Conservation (phyloP, 345 rosid genomes). For the Salix brachista region DNA sequence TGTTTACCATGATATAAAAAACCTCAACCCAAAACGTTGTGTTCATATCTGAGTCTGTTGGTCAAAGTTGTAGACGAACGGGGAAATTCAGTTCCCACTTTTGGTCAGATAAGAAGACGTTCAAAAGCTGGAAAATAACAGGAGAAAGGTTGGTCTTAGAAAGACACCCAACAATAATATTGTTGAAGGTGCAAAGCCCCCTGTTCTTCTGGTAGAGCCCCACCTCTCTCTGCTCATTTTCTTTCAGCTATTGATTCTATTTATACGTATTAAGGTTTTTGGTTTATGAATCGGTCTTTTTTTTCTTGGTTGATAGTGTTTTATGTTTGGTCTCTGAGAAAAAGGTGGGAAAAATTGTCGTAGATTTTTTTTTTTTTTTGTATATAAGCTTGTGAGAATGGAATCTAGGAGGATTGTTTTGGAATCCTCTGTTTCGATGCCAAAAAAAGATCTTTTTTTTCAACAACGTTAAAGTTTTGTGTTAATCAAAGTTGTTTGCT, state of each 20-base stretch:
- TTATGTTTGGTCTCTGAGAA: slow-evolving; percentile 7
- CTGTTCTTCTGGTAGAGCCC: neutral
- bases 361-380: neutral
- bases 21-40: neutral
- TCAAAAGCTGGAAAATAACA: neutral
- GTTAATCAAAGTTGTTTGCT: neutral
- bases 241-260: neutral
- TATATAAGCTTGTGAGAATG: neutral
- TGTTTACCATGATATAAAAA: neutral
- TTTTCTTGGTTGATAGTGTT: neutral
- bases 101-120: neutral
- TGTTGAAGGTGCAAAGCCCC: neutral
- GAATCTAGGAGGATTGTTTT: neutral
- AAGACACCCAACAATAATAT: neutral
- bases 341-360: neutral
- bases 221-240: neutral
- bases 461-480: neutral
- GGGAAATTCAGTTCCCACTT: neutral
- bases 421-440: neutral
- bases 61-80: neutral
- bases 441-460: neutral
- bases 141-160: neutral
- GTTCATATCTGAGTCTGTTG: neutral
- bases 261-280: too few species aligned
- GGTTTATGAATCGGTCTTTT: neutral